Base-by-base conservation (phyloP, 1,284 basidiomycete species). In the Vanrija sp. region DNA sequence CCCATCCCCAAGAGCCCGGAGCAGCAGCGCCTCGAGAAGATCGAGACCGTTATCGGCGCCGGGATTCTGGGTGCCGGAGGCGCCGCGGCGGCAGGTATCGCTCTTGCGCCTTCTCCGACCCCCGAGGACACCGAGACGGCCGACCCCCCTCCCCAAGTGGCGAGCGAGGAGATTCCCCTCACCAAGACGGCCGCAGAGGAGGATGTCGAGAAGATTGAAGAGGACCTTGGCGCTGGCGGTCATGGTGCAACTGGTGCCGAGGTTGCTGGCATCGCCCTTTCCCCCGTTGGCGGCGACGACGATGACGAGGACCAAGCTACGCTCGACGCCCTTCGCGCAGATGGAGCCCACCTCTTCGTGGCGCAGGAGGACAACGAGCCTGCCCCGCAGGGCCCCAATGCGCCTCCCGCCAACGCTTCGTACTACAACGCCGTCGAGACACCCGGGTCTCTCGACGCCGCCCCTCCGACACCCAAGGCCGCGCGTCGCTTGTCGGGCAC, bases 241-340 rank as follows among this genome's bases (percentile, higher is more conserved):
- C 55, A 54, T 6, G 75, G 73, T 14, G 62, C 66, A 0, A 64
- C 67, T 28, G 75, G 75, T 7, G 75, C 74, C 1, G 51, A 53
- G 23, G 65, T 64, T 1, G 72, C 72, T 21, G 75, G 75, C 2
- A 75, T 77, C 19, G 70, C 75, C 6, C 46, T 74, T n/a, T 55
- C 57, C 0, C 62, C 65, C 25, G 51, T 55, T 23, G 54, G 65
- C 8, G 64, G 63, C 14, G 68, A 65, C 12, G 49, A 63, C 12
- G 65, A 65, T 2, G 63, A 61, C 12, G 67, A 69, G 23, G 70
- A 65, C 10, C 66, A 68, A 23, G 42, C 42, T n/a, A 23, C 42
- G 39, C 49, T 16, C 49, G 38, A 40, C 38, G 34, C 15, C 39
- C 21, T 25, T 15, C 34, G 19, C 5, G 18, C 10, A n/a, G 23